Evolutionary conservation across 306 rosid species (phyloP).

Genomic region (Sicyos baderoa): DNA sequence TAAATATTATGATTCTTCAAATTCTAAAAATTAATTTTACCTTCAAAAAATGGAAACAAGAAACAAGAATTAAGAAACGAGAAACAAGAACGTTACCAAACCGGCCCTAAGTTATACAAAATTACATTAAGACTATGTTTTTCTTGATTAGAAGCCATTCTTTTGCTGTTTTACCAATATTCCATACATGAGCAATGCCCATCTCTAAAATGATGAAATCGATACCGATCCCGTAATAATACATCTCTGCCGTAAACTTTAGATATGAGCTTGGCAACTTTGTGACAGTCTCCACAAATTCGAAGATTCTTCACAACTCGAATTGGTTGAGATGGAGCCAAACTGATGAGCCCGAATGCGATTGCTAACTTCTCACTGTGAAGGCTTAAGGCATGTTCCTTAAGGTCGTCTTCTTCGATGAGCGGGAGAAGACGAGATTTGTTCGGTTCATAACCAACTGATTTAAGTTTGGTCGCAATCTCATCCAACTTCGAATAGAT

Average conservation of each 20-base stretch:
- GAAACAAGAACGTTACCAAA: too few relatives aligned
- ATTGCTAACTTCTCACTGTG: constrained; percentile 60
- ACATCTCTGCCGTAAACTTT: constrained; percentile 41
- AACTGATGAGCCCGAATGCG: constrained; percentile 48
- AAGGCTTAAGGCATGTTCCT: constrained; percentile 43
- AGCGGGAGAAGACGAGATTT: constrained; percentile 42
- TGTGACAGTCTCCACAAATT: constrained; percentile 52
- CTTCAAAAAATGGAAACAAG: too few relatives aligned
- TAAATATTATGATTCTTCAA: too few relatives aligned
- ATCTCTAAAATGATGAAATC: constrained; percentile 51
- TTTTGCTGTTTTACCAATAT: constrained; percentile 36
- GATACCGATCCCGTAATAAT: constrained; percentile 49
- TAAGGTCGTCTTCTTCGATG: constrained; percentile 48
- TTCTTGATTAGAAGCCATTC: background rate
- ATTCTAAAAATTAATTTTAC: too few relatives aligned
- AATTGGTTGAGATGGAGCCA: constrained; percentile 42
- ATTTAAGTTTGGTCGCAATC: constrained; percentile 38
- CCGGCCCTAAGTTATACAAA: too few relatives aligned
- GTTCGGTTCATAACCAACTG: constrained; percentile 42
- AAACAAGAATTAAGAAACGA: too few relatives aligned
- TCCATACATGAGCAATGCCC: constrained; percentile 56
- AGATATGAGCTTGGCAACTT: constrained; percentile 52
- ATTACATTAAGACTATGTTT: too few relatives aligned
- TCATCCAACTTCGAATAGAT: constrained; percentile 52
- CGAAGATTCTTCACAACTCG: constrained; percentile 61